phyloP scores from a whole-genome alignment of 1,284 basidiomycete genomes.

The Veloboletus limbatus region DNA sequence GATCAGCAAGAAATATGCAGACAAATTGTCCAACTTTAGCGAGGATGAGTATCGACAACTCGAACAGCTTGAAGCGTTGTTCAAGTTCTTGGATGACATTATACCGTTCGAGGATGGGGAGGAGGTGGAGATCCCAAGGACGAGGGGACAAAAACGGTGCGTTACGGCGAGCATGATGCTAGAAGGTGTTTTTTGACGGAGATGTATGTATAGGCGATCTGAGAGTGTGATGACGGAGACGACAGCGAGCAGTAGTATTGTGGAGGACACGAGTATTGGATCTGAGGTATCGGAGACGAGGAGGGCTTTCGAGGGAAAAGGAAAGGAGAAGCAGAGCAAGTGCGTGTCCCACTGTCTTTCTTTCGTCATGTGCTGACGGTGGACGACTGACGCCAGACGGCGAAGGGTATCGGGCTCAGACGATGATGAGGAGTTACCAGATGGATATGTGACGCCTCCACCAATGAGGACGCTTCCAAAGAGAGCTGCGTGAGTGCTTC shows the following conservation, averaged over 20 bases:
- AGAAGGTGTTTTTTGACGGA: background rate
- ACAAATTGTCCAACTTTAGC: constrained; percentile 67
- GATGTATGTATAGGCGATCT: constrained; percentile 39
- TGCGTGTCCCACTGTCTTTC: constrained; percentile 20
- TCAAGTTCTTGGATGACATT: constrained; percentile 64
- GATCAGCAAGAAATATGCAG: constrained; percentile 70
- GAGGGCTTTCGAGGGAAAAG: constrained; percentile 27
- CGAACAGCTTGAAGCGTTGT: constrained; percentile 58
- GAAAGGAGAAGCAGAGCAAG: constrained; percentile 39
- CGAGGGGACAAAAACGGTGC: constrained; percentile 47
- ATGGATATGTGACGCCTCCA: constrained; percentile 31
- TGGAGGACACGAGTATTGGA: constrained; percentile 24
- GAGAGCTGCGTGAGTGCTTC: constrained; percentile 40
- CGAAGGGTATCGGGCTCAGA: constrained; percentile 48
- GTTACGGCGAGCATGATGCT: background rate
- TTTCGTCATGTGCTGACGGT: background rate
- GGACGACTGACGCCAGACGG: constrained; percentile 31
- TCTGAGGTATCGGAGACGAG: constrained; percentile 28
- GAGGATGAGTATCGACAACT: constrained; percentile 67
- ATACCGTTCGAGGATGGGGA: constrained; percentile 56
- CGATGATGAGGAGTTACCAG: constrained; percentile 33
- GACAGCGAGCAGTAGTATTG: constrained; percentile 33
- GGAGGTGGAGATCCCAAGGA: constrained; percentile 42
- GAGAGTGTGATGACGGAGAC: constrained; percentile 41
- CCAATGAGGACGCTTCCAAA: constrained; percentile 43